Conservation (phyloP, 352 stramenopile genomes). For the Pythium biforme region DNA sequence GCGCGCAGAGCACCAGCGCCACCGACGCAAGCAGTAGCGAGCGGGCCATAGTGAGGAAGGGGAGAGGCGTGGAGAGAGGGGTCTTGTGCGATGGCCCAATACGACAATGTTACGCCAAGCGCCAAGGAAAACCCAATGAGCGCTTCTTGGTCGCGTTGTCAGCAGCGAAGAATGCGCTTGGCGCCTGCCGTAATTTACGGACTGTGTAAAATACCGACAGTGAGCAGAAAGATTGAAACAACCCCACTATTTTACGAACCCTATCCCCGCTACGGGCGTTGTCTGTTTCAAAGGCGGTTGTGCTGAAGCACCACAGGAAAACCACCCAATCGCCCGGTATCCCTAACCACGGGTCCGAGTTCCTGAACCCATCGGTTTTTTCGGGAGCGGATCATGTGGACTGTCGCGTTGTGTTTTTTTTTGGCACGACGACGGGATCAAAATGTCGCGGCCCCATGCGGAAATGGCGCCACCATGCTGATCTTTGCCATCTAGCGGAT, state of each 20-base stretch:
- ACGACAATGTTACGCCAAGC: conserved; percentile 18
- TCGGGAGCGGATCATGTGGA: neutral
- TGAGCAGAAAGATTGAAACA: conserved; percentile 23
- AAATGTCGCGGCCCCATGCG: conserved; percentile 21
- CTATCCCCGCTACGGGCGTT: conserved; percentile 8
- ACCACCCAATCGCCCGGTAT: neutral
- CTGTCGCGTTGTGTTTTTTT: conserved; percentile 5
- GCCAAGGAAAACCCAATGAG: conserved; percentile 23
- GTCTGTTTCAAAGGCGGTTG: conserved; percentile 13
- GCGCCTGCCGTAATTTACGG: conserved; percentile 14
- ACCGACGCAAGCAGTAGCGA: conserved; percentile 26
- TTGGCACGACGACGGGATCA: neutral
- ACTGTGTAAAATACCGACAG: conserved; percentile 8
- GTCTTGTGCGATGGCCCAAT: conserved; percentile 16
- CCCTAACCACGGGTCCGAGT: conserved; percentile 18
- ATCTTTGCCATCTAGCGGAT: neutral
- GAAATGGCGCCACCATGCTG: conserved; percentile 13
- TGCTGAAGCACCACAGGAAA: conserved; percentile 1
- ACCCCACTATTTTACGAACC: conserved; percentile 25
- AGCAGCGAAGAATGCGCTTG: neutral
- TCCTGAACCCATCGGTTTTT: conserved; percentile 15
- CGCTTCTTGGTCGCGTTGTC: neutral
- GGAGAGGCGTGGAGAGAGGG: conserved; percentile 2
- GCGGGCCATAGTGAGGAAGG: conserved; percentile 5
- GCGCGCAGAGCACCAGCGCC: conserved; percentile 20